A percentile compares a stretch with the other conserved stretches of the same genome.
Conservation (phyloP, 768 basidiomycete species). For the Trametes cingulata region DNA sequence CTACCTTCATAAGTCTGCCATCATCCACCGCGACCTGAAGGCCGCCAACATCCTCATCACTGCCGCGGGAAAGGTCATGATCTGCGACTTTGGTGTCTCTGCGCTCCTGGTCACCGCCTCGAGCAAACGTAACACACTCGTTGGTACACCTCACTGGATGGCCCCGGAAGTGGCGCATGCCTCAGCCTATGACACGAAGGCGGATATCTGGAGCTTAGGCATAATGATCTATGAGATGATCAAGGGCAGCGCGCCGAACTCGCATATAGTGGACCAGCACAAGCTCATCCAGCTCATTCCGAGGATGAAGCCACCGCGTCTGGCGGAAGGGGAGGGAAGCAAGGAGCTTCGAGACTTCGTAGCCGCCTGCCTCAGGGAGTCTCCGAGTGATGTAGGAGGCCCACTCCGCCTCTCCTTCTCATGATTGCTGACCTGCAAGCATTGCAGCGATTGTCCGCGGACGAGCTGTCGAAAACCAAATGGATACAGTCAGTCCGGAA, state of each 20-base stretch:
- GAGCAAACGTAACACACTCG: slow-evolving; percentile 94
- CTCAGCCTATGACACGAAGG: slow-evolving; percentile 95
- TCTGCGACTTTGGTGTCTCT: slow-evolving; percentile 98
- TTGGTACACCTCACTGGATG: slow-evolving; percentile 99
- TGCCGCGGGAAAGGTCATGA: slow-evolving; percentile 84
- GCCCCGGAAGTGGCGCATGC: slow-evolving; percentile 94
- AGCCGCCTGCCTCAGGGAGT: slow-evolving; percentile 76
- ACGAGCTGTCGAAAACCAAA: slow-evolving; percentile 82
- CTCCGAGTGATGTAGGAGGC: slow-evolving; percentile 67
- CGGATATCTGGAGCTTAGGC: slow-evolving; percentile 97
- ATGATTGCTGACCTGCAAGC: not conserved
- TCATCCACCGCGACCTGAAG: slow-evolving; percentile 98
- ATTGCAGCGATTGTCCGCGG: slow-evolving; percentile 78
- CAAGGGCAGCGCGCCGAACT: slow-evolving; percentile 93
- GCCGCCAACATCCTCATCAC: slow-evolving; percentile 95
- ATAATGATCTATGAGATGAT: slow-evolving; percentile 97
- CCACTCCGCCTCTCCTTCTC: not conserved
- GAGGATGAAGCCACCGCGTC: slow-evolving; percentile 75
- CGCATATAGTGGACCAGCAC: slow-evolving; percentile 78
- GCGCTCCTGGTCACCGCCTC: slow-evolving; percentile 81
- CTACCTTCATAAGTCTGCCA: slow-evolving; percentile 90
- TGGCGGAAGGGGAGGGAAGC: slow-evolving; percentile 76
- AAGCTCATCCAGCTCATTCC: slow-evolving; percentile 90
- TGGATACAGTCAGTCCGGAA: slow-evolving; percentile 86
- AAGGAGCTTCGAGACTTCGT: slow-evolving; percentile 91